Evolutionary conservation across 306 rosid species (phyloP), one percentile per base, ranked within the genome.

Genomic region (Lathyrus sativus): DNA sequence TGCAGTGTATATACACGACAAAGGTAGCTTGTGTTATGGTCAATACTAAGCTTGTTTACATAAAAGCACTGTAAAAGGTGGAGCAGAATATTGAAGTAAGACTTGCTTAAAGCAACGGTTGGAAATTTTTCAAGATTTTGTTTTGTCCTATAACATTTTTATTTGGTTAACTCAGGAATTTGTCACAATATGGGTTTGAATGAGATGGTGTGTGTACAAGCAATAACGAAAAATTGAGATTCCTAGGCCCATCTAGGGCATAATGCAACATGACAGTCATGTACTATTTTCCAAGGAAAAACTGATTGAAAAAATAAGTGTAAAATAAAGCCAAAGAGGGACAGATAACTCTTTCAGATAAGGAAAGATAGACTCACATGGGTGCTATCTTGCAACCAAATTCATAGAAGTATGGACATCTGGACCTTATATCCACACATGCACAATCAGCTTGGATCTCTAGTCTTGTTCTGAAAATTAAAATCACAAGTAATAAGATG

Each of bases 331-430:
- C 55, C 65, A 5, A n/a, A 58, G 53, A 70, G 33, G 58, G 43
- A 19, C 61, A 65, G 13, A 70, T 7, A 51, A 41, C 24, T 55
- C 29, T 70, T 59, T 57, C 69, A 45, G 35, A 46, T 50, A 43
- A 55, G 33, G 73, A 74, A 77, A 29, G 56, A 64, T 14, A 41
- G 43, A 83, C 96, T 88, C 58, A 88, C 98, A 86, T 33, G 59
- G 95, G 96, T 72, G 96, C 97, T 63, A 93, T 76, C 85, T 90
- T 93, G 90, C 96, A 93, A 84, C 98, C 98, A 78, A 90, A 90
- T 79, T 93, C 98, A 42, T 90, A 93, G 64, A 93, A 93, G 77
- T 80, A 88, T 58, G 79, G 84, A 73, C 98, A 83, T 71, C 90
- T 85, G 55, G 95, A 90, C 84, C 86, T 85, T 67, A 93, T 78